Evolutionary conservation across 192 early-diverging fungal genomes (phyloP), one percentile per base, ranked within the genome.

Genomic region (Coemansia sp.): DNA sequence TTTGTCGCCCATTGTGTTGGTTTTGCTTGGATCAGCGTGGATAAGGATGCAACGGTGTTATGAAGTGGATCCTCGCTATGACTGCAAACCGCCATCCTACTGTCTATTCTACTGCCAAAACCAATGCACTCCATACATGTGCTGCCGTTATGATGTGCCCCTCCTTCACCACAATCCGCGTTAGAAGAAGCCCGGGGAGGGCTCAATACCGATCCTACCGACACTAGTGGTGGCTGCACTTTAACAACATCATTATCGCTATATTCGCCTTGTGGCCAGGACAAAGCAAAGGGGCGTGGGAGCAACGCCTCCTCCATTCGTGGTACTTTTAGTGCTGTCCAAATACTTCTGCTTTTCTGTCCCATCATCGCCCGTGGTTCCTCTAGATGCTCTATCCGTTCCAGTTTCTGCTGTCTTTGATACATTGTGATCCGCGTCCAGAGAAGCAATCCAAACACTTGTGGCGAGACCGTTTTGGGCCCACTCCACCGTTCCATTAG

Each of bases 391-490:
- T 26, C 51, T 7, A 21, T 26, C 8, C 9, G 21, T 8, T 54
- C 13, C 13, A 18, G 36, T 22, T 40, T 5, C 16, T 13, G 57
- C 39, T 59, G 36, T 8, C 37, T 26, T 19, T 40, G 57, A 32
- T 43, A 48, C n/a, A 39, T 49, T 16, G 66, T 36, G 36, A 67
- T 59, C 32, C 61, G 72, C 13, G 72, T 59, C 65, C 72, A 67
- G 5, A 59, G 46, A 8, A 66, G 41, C 45, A 68, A 18, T 15
- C 62, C 55, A 64, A 74, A 74, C 11, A 67, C 72, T 13, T 63
- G 65, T 6, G 72, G 72, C 3, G 72, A 68, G 52, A 74, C 60
- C 15, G 72, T 66, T 39, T 71, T 77, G 45, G 41, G 55, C 19
- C 42, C 47, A 15, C 57, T 61, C 70, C 76, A 69, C 6, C 66